Evolutionary conservation across 495 filamentous ascomycete genomes (phyloP), one percentile per base, ranked within the genome.

Genomic region (Usnea hakonensis): DNA sequence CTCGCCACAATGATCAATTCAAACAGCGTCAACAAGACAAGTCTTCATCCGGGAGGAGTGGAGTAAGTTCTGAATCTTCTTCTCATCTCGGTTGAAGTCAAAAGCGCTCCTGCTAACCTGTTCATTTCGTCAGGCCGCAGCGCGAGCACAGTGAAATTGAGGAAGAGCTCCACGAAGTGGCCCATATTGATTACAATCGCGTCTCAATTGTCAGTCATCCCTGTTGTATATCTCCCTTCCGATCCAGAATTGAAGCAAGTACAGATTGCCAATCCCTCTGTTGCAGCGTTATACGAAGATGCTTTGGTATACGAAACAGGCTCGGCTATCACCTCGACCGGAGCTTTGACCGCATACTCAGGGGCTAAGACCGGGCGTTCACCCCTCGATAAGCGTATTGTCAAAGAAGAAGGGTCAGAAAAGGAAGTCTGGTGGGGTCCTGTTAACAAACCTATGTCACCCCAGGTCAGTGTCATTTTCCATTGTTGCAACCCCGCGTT

Each of bases 141-240:
- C 79, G 80, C 69, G 87, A 94, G 71, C 92, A 96, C 84, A 96
- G 92, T 36, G 93, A 97, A 74, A 83, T 97, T 59, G 91, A 97
- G 78, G 91, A 97, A 80, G 91, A 96, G 75, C 87, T 98, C 46
- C 93, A 97, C 75, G 91, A 97, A 77, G 91, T 90, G 74, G 95
- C 94, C 68, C 91, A 97, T 82, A 97, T 98, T 77, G 94, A 98
- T 85, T 98, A 97, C 73, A 90, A 97, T 77, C 88, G 95, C 69
- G 94, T 98, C 68, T 89, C 95, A 62, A 98, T 98, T 81, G 92
- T 96, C 80, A 72, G 87, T 66, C 43, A 11, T 55, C 19, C 57
- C 32, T 50, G 32, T 26, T 14, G 19, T 56, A 38, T 33, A 37
- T 1, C 7, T 43, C 26, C 55, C 19, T 8, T 57, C 46, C 44